Evolutionary conservation across 371 early-diverging fungal genomes (phyloP), one percentile per base, ranked within the genome.

Genomic region (Lichtheimia corymbifera): DNA sequence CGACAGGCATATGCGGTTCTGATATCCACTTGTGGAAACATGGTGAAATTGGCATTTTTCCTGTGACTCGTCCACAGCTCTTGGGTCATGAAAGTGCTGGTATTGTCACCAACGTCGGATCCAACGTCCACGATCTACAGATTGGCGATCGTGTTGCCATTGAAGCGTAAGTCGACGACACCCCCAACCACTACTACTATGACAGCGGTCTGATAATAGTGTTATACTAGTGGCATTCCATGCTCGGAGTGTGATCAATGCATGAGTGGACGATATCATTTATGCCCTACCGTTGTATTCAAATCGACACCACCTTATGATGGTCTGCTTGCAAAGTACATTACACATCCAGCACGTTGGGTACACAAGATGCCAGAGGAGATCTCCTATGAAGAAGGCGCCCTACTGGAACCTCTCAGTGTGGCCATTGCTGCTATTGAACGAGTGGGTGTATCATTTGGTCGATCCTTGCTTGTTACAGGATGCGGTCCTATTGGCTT

Each of bases 1-100:
- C 74, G 15, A 73, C 74, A 4, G 79, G 79, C 61, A 79, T 79
- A 18, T 79, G 79, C 49, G 79, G 79, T 17, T 76, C 76, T 2
- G 79, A 79, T 55, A 60, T 76, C 20, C 79, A 79, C 57, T 50
- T 76, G 55, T 79, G 79, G 74, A 76, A 76, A 42, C 58, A 76
- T 58, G 79, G 76, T 25, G 74, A 73, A 45, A 79, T 79, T 44
- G 79, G 79, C 59, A 79, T 79, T 25, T 79, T 79, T 42, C 71
- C 71, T 18, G 74, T 73, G 1, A 72, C 62, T 3, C 58, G 58
- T 5, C 79, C 79, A 52, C 71, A 69, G 30, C 42, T 79, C 3
- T 65, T 79, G 67, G 82, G 82, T 1, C 79, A 79, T 52, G 82
- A 82, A 58, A 75, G 74, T 54, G 71, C 80, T 50, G 82, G 82